Base-by-base conservation (phyloP, 306 rosid species). In the Prosopis cineraria region DNA sequence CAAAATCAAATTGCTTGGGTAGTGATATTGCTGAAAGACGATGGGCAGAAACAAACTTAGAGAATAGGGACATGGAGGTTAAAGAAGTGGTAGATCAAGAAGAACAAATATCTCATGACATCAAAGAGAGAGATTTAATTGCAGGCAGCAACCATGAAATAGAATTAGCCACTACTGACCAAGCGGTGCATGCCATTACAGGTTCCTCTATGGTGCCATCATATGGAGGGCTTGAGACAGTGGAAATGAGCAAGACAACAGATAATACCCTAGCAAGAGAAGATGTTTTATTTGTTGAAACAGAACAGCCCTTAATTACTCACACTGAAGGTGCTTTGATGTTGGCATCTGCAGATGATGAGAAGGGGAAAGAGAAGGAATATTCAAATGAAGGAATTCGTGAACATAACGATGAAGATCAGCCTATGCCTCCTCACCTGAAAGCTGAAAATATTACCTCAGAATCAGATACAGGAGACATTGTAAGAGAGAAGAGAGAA, bases 351-450 rank as follows among this genome's bases (percentile, higher is more conserved):
- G 31, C 7, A 47, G 80, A 50, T 52, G 53, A 43, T 13, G 78
- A 37, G 75, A 66, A 72, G 33, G 74, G 30, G 13, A 53, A 68
- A 3, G 29, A 30, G 80, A 47, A 71, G 40, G 78, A 64, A 5
- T 34, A 11, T 45, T 65, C 68, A 58, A 50, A 36, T 58, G 80
- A 40, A 78, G 80, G 72, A 74, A 48, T 27, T 44, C 76, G 45
- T 73, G 60, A 68, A 71, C 77, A 45, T 10, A 53, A 29, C 14
- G 77, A 74, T 31, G 53, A 34, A 36, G 78, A 70, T 66, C 68
- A 37, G 43, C 62, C n/a, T 31, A 27, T 43, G 53, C 36, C 39
- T 17, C 40, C 58, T 22, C 67, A 72, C 67, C 74, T 34, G 13
- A 75, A 27, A 60, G 27, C 45, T 68, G 66, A 75, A 30, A 58